These are phyloP conservation scores for Candida ficus DNA, from an alignment of 805 yeast genomes.

Conservation along the genomic window DNA sequence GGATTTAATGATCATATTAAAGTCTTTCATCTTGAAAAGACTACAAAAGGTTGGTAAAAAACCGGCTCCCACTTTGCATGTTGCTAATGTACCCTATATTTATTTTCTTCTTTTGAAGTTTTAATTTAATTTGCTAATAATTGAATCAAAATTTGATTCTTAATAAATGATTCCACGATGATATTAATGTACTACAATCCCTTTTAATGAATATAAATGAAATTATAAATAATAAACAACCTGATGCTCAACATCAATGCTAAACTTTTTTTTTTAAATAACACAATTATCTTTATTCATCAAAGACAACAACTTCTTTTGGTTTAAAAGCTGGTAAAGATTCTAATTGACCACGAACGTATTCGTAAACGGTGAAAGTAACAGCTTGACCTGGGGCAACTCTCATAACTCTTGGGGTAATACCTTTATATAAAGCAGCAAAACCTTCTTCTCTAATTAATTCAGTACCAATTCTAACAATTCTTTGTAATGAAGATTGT, in stretches of 20 bases:
- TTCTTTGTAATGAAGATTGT: constrained; percentile 67
- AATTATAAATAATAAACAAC: too few relatives aligned
- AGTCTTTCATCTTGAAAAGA: constrained; percentile 17
- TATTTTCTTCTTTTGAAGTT: too few relatives aligned
- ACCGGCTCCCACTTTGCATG: too few relatives aligned
- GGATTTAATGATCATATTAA: constrained; percentile 14
- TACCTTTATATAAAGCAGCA: constrained; percentile 89
- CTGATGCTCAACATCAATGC: constrained; percentile 10
- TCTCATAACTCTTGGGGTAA: constrained; percentile 97
- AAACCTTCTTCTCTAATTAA: constrained; percentile 86
- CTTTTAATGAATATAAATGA: constrained; percentile 2
- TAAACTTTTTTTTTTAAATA: neutral
- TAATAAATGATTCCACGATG: too few relatives aligned
- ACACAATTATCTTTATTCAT: too few relatives aligned
- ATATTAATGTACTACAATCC: neutral
- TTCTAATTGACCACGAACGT: constrained; percentile 64
- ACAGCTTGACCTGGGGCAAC: constrained; percentile 99
- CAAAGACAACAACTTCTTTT: constrained; percentile 25
- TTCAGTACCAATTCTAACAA: constrained; percentile 72
- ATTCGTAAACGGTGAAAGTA: constrained; percentile 94
- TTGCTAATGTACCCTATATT: neutral
- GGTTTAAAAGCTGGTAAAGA: constrained; percentile 26
- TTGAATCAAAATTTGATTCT: neutral
- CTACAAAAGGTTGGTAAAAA: neutral
- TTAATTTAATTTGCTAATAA: too few relatives aligned